A percentile compares a stretch with the other conserved stretches of the same genome.
phyloP scores from a whole-genome alignment of 306 rosid species.

The Vigna radiata region DNA sequence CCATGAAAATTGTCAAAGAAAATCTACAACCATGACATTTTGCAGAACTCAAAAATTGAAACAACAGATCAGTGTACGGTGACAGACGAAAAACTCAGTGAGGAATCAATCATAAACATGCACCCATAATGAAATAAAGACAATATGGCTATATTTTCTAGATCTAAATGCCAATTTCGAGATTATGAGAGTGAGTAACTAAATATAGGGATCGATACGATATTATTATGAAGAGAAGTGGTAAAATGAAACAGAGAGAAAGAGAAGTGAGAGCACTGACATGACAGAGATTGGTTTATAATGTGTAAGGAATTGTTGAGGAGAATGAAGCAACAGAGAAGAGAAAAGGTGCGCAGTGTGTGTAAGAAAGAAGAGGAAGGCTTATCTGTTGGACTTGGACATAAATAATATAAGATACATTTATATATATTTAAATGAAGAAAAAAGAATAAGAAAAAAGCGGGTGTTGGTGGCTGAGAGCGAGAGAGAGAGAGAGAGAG shows the following conservation, averaged over 20 bases:
- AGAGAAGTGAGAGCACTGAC: slow-evolving; percentile 25
- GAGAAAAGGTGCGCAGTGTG: slow-evolving; percentile 44
- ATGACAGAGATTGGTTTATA: slow-evolving; percentile 43
- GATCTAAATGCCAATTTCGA: slow-evolving; percentile 34
- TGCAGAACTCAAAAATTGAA: slow-evolving; percentile 30
- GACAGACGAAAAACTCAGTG: background rate
- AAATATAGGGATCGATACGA: slow-evolving; percentile 26
- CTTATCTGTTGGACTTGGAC: slow-evolving; percentile 35
- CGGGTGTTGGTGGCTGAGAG: slow-evolving; percentile 47
- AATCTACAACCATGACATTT: slow-evolving; percentile 9
- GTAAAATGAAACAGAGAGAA: slow-evolving; percentile 27
- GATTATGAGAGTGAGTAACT: background rate
- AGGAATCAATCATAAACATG: background rate
- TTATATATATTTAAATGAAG: background rate
- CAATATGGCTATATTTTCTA: background rate
- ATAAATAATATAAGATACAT: slow-evolving; percentile 7
- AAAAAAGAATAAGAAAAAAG: background rate
- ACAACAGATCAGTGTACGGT: slow-evolving; percentile 4
- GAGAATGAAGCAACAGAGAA: slow-evolving; percentile 36
- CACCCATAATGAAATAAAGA: slow-evolving; percentile 3
- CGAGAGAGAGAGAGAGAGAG: background rate
- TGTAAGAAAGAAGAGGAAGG: background rate
- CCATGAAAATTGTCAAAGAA: slow-evolving; percentile 6
- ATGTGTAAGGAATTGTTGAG: background rate
- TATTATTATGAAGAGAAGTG: background rate